These are phyloP conservation scores for Gillenia trifoliata DNA, from an alignment of 306 rosid species.

Conservation along the genomic window DNA sequence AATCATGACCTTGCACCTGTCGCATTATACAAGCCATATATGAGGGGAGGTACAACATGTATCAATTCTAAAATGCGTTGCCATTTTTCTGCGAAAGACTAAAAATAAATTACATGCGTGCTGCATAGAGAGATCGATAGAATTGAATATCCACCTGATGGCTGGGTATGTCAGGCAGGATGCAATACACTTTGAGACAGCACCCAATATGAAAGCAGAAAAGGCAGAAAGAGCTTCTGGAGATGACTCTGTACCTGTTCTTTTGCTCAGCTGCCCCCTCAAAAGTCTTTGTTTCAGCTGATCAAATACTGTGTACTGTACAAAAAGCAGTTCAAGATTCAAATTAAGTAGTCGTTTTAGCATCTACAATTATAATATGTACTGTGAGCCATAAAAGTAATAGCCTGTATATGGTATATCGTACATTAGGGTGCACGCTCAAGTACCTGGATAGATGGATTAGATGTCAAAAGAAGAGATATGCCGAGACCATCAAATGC, in stretches of 20 bases:
- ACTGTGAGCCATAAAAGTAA: background rate
- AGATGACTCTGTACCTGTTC: conserved; percentile 47
- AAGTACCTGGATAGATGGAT: conserved; percentile 89
- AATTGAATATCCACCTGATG: conserved; percentile 61
- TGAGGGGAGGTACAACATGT: background rate
- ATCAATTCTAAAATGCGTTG: background rate
- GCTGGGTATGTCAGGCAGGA: conserved; percentile 96
- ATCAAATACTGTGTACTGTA: conserved; percentile 84
- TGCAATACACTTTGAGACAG: conserved; percentile 87
- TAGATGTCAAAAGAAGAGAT: conserved; percentile 88
- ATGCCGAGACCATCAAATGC: conserved; percentile 88
- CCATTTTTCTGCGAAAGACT: background rate
- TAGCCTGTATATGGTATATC: conserved; percentile 11
- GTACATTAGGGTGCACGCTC: background rate
- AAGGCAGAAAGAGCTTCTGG: conserved; percentile 80
- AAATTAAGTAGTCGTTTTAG: conserved; percentile 1
- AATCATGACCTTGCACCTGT: conserved; percentile 88
- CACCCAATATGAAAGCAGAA: conserved; percentile 80
- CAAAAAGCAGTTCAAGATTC: conserved; percentile 14
- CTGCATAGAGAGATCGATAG: conserved; percentile 7
- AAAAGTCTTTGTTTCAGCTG: conserved; percentile 73
- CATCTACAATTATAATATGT: background rate
- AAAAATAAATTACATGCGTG: background rate
- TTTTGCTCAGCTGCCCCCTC: conserved; percentile 39
- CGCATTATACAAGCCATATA: background rate